Evolutionary conservation across 352 stramenopile genomes (phyloP), one percentile per base, ranked within the genome.

Genomic region (Phytophthora nicotianae): DNA sequence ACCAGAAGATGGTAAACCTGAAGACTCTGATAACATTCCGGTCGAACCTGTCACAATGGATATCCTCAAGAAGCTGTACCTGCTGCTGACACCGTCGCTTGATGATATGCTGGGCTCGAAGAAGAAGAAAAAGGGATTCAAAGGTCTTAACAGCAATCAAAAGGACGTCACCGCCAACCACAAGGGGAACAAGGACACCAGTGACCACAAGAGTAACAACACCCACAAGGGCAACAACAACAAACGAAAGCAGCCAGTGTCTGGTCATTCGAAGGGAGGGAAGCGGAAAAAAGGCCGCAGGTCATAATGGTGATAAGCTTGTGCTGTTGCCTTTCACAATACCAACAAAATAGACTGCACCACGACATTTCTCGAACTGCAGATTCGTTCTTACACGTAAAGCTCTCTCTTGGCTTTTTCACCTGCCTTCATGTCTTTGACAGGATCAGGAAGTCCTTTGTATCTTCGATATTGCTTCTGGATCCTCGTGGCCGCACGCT

Each of bases 41-140:
- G 37, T 89, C 11, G 50, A 75, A 52, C 65, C 70, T 0, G 68
- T 94, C 53, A 91, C 81, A 13, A 65, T 71, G 47, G 80, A 88
- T 43, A 65, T 90, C 38, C 63, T 91, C 46, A 78, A 84, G 48
- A 82, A 87, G 51, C 50, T 86, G 32, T 93, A 93, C 38, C 20
- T 90, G 53, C 68, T 88, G 32, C 63, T 93, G 58, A 84, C 76
- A 11, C 81, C 83, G 35, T 83, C 77, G 48, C 65, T 83, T 11
- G 78, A 87, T 23, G 82, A 93, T 37, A 72, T 69, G 26, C 51
- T 81, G 23, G 63, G 77, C n/a, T 72, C 62, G 14, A 83, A 78
- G 53, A 83, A 75, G 41, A 80, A 79, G 50, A 70, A 69, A 32
- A 82, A 77, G 58, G 51, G 75, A 19, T 45, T 20, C 26, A 65